These are phyloP conservation scores for Achlya hypogyna DNA, from an alignment of 352 stramenopile species.

Conservation along the genomic window DNA sequence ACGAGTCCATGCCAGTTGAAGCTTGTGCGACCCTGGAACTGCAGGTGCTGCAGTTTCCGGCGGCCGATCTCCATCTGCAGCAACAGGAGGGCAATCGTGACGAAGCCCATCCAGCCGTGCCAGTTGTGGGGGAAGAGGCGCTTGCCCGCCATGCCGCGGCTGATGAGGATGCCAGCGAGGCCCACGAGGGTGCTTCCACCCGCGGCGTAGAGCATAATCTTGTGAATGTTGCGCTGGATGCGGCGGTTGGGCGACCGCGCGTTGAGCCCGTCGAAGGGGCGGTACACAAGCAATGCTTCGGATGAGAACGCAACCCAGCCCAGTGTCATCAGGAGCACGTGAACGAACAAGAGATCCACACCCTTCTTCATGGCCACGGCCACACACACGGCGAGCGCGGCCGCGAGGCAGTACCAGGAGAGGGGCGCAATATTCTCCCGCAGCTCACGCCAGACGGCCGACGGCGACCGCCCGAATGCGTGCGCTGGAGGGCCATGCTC, in stretches of 20 bases:
- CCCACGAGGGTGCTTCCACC: slow-evolving; percentile 1
- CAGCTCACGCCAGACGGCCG: slow-evolving; percentile 8
- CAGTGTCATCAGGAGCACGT: slow-evolving; percentile 6
- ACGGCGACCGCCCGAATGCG: neutral
- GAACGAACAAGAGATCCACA: slow-evolving; percentile 9
- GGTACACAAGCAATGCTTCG: slow-evolving; percentile 14
- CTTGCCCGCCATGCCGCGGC: slow-evolving; percentile 6
- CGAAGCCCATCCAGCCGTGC: slow-evolving; percentile 7
- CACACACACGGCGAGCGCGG: slow-evolving; percentile 1
- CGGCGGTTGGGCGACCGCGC: slow-evolving; percentile 12
- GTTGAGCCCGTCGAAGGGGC: slow-evolving; percentile 13
- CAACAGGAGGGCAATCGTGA: slow-evolving; percentile 11
- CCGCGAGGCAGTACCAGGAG: neutral
- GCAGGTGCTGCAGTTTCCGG: slow-evolving; percentile 7
- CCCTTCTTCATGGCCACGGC: neutral
- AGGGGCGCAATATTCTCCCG: slow-evolving; percentile 11
- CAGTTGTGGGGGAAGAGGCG: slow-evolving; percentile 11
- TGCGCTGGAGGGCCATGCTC: neutral
- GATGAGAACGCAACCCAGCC: slow-evolving; percentile 17
- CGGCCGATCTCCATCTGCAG: slow-evolving; percentile 9
- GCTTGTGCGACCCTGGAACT: slow-evolving; percentile 13
- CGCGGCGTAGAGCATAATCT: slow-evolving; percentile 4
- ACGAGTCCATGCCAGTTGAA: slow-evolving; percentile 6
- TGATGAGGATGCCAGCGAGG: slow-evolving; percentile 10
- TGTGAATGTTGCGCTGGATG: slow-evolving; percentile 19